These are phyloP conservation scores for Thraustochytrium sp. DNA, from an alignment of 352 stramenopile genomes.

Conservation along the genomic window DNA sequence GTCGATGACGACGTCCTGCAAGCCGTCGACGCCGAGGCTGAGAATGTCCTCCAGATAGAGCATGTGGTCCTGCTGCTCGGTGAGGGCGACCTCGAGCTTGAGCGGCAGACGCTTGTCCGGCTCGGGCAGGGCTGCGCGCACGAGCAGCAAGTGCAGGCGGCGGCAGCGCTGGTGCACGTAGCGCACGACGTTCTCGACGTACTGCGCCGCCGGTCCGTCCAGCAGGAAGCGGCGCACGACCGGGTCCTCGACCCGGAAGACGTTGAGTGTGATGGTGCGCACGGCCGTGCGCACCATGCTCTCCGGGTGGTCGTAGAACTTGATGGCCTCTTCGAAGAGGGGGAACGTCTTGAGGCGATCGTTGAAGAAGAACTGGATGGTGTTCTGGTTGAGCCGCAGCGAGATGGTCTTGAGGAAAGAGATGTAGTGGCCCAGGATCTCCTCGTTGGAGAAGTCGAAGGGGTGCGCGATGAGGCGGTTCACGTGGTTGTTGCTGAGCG, in stretches of 20 bases:
- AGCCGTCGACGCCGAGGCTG: not conserved
- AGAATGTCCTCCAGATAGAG: slow-evolving; percentile 32
- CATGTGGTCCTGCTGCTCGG: slow-evolving; percentile 38
- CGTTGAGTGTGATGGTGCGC: slow-evolving; percentile 50
- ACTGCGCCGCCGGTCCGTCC: not conserved
- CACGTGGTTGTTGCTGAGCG: slow-evolving; percentile 51
- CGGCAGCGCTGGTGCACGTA: slow-evolving; percentile 11
- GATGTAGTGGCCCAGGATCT: slow-evolving; percentile 50
- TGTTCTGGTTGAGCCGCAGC: slow-evolving; percentile 48
- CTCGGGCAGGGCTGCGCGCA: not conserved
- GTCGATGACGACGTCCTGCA: slow-evolving; percentile 8
- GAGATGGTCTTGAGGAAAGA: slow-evolving; percentile 51
- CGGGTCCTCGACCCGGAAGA: slow-evolving; percentile 34
- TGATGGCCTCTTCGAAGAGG: slow-evolving; percentile 43
- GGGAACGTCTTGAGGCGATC: slow-evolving; percentile 44
- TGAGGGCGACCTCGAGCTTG: slow-evolving; percentile 30
- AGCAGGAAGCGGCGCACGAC: not conserved
- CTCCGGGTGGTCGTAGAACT: slow-evolving; percentile 50
- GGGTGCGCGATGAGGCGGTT: slow-evolving; percentile 46
- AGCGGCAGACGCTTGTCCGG: not conserved
- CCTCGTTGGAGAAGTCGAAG: slow-evolving; percentile 50
- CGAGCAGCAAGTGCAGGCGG: not conserved
- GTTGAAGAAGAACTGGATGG: slow-evolving; percentile 51
- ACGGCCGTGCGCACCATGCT: slow-evolving; percentile 50
- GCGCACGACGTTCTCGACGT: slow-evolving; percentile 21